These are phyloP conservation scores for Lavandula angustifolia DNA, from an alignment of 257 asterid genomes.

Conservation along the genomic window DNA sequence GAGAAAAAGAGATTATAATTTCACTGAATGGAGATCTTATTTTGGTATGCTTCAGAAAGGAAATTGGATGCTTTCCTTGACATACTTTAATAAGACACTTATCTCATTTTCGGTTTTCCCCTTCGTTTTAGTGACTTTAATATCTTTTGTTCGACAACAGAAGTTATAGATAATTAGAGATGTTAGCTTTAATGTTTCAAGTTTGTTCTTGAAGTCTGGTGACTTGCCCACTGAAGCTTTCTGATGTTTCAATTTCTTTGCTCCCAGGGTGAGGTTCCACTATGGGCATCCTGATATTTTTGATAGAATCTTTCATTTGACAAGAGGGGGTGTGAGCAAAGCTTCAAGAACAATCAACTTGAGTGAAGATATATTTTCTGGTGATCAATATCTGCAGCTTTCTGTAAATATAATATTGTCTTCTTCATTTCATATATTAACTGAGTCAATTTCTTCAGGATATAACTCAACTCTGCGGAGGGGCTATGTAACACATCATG, in stretches of 20 bases:
- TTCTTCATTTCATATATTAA: not conserved
- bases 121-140: too few relatives aligned
- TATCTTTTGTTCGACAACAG: not conserved
- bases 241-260: constrained; percentile 16
- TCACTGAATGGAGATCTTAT: not conserved
- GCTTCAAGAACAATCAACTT: constrained; percentile 35
- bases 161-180: not conserved
- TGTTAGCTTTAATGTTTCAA: constrained; percentile 1
- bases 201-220: not conserved
- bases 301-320: constrained; percentile 36
- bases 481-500: constrained; percentile 34
- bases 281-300: constrained; percentile 37
- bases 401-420: not conserved
- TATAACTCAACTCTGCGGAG: constrained; percentile 32
- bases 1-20: not conserved
- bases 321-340: constrained; percentile 36
- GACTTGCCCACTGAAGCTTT: constrained; percentile 7
- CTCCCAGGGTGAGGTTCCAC: constrained; percentile 37
- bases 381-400: constrained; percentile 10
- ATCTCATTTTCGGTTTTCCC: not conserved
- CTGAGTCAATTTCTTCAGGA: constrained; percentile 18
- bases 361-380: constrained; percentile 38
- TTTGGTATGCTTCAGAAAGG: not conserved
- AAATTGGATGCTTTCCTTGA: not conserved
- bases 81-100: not conserved